These are phyloP conservation scores for Cercospora canescens DNA, from an alignment of 2,329 filamentous ascomycete species.

Conservation along the genomic window DNA sequence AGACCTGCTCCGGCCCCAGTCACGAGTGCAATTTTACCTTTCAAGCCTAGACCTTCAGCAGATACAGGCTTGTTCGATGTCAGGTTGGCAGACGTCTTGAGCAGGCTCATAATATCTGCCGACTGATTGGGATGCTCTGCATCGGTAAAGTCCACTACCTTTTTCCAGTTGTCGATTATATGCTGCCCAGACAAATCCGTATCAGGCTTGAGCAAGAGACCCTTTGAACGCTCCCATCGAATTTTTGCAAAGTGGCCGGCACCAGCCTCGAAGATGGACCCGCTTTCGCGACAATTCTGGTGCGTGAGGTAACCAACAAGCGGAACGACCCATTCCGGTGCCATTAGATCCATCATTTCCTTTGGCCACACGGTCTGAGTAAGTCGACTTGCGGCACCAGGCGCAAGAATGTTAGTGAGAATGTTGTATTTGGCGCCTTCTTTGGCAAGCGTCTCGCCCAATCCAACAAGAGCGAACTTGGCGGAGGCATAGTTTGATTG, in stretches of 20 bases:
- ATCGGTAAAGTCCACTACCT: slow-evolving; percentile 72
- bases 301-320: slow-evolving; percentile 85
- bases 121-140: slow-evolving; percentile 74
- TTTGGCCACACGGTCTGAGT: slow-evolving; percentile 91
- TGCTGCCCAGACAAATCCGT: slow-evolving; percentile 62
- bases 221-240: slow-evolving; percentile 87
- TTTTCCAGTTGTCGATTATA: slow-evolving; percentile 63
- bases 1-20: slow-evolving; percentile 88
- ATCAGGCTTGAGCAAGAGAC: slow-evolving; percentile 85
- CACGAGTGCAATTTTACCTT: slow-evolving; percentile 78
- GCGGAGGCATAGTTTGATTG: slow-evolving; percentile 96
- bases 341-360: slow-evolving; percentile 78
- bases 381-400: slow-evolving; percentile 91
- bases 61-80: slow-evolving; percentile 96
- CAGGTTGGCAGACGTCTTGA: slow-evolving; percentile 89
- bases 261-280: slow-evolving; percentile 88
- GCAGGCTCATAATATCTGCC: slow-evolving; percentile 75
- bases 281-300: slow-evolving; percentile 76
- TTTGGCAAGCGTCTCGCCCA: slow-evolving; percentile 95
- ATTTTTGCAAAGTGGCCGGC: slow-evolving; percentile 89
- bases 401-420: slow-evolving; percentile 88
- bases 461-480: slow-evolving; percentile 90
- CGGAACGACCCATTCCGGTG: slow-evolving; percentile 92
- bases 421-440: slow-evolving; percentile 98
- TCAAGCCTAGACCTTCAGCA: slow-evolving; percentile 89